Conservation (phyloP, 2,329 filamentous ascomycete species). For the Aspergillus fumigatiaffinis region DNA sequence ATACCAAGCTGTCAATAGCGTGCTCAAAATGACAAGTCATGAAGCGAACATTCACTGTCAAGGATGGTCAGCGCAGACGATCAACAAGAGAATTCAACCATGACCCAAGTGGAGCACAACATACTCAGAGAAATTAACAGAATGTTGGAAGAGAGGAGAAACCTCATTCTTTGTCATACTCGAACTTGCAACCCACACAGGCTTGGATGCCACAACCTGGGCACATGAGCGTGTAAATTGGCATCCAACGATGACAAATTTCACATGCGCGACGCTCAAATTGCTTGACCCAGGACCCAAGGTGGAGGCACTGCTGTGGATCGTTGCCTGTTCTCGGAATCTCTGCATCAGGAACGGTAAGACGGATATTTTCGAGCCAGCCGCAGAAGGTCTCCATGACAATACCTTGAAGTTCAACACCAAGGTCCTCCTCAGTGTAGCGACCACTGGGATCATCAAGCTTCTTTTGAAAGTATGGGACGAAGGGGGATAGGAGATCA, state of each 20-base stretch:
- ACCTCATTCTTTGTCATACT: not conserved
- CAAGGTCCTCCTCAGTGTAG: constrained; percentile 24
- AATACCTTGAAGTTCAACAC: constrained; percentile 24
- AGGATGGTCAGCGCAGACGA: not conserved
- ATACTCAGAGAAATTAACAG: not conserved
- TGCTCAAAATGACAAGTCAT: not conserved
- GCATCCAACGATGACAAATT: constrained; percentile 25
- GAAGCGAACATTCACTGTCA: not conserved
- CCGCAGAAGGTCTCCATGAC: constrained; percentile 24
- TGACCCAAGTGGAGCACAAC: not conserved
- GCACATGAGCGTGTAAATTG: constrained; percentile 27
- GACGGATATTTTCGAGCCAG: constrained; percentile 22
- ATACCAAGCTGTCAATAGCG: not conserved
- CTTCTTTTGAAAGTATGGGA: constrained; percentile 24
- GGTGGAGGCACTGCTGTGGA: constrained; percentile 19
- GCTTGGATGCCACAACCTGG: constrained; percentile 24
- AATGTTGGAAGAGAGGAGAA: not conserved
- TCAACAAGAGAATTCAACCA: not conserved
- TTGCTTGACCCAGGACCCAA: constrained; percentile 26
- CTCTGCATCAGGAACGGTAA: constrained; percentile 12
- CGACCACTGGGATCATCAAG: constrained; percentile 15
- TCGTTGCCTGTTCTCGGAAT: not conserved
- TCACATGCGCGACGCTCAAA: constrained; percentile 20
- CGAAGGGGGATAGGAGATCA: constrained; percentile 14
- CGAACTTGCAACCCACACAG: constrained; percentile 31